Percentiles rank a stretch among this genome's conserved stretches.
These are phyloP conservation scores for Solanum raphanifolium DNA, from an alignment of 257 asterid genomes.

Conservation along the genomic window DNA sequence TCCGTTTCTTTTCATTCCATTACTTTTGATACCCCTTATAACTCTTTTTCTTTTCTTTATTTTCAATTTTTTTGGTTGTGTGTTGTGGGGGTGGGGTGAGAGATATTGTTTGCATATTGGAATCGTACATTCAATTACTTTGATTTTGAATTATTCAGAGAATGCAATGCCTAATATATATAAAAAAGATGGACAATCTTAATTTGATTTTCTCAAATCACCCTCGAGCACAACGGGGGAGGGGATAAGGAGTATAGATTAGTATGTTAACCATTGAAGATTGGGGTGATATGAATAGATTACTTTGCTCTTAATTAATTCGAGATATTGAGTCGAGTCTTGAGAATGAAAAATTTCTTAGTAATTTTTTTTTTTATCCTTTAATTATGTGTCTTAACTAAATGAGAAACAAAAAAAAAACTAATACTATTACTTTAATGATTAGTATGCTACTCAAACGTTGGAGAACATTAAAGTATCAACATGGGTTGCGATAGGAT, in stretches of 20 bases:
- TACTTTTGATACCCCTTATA: background rate
- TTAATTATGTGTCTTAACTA: background rate
- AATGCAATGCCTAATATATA: too few species aligned
- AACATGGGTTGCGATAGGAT: background rate
- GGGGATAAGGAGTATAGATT: background rate
- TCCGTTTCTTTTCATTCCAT: background rate
- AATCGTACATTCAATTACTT: background rate
- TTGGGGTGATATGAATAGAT: background rate
- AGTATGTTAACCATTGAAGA: background rate
- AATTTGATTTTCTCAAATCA: background rate
- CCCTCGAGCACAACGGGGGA: background rate
- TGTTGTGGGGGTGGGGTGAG: too few species aligned
- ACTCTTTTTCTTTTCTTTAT: background rate
- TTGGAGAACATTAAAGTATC: background rate
- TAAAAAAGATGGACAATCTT: background rate
- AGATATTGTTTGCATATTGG: background rate
- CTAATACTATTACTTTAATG: background rate
- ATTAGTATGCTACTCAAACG: background rate
- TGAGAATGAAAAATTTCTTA: background rate
- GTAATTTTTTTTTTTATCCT: background rate
- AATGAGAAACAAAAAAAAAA: background rate
- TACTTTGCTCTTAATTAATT: background rate
- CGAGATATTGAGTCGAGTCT: rapidly evolving
- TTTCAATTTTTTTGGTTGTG: too few species aligned
- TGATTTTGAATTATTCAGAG: background rate